Conservation (phyloP, 345 rosid genomes). For the Streptanthus diversifolius region DNA sequence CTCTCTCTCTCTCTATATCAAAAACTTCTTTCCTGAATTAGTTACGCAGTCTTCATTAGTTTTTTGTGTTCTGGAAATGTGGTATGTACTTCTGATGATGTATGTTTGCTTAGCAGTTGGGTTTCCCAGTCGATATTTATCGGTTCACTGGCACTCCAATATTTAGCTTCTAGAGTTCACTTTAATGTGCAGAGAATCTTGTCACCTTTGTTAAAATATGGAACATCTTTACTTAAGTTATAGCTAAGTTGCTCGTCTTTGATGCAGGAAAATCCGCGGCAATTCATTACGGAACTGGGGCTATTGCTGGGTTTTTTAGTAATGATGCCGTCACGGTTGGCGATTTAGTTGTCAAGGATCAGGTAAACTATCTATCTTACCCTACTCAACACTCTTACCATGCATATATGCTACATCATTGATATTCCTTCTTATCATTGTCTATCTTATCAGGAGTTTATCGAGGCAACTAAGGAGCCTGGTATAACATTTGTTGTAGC, state of each 20-base stretch:
- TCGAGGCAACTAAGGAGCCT: constrained; percentile 94
- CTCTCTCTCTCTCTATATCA: constrained; percentile 22
- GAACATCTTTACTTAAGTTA: background rate
- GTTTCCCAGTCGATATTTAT: background rate
- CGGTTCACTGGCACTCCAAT: background rate
- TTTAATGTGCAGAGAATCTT: background rate
- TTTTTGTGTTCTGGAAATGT: background rate
- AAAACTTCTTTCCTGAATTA: background rate
- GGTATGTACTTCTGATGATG: background rate
- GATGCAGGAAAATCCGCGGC: constrained; percentile 65
- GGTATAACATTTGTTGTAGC: constrained; percentile 75
- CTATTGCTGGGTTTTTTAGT: constrained; percentile 80
- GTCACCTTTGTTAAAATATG: background rate
- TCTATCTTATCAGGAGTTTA: constrained; percentile 58
- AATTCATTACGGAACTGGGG: constrained; percentile 87
- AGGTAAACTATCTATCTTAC: constrained; percentile 39
- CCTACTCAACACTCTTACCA: background rate
- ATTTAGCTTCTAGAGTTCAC: background rate
- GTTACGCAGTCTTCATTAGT: background rate
- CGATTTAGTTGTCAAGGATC: constrained; percentile 63
- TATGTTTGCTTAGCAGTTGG: background rate
- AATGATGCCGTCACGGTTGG: constrained; percentile 76
- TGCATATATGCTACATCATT: background rate
- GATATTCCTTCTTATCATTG: background rate
- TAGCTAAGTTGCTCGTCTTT: background rate